Percentiles rank a stretch among this genome's conserved stretches.
These are phyloP conservation scores for Ogataea allantospora DNA, from an alignment of 805 yeast genomes.

Conservation along the genomic window DNA sequence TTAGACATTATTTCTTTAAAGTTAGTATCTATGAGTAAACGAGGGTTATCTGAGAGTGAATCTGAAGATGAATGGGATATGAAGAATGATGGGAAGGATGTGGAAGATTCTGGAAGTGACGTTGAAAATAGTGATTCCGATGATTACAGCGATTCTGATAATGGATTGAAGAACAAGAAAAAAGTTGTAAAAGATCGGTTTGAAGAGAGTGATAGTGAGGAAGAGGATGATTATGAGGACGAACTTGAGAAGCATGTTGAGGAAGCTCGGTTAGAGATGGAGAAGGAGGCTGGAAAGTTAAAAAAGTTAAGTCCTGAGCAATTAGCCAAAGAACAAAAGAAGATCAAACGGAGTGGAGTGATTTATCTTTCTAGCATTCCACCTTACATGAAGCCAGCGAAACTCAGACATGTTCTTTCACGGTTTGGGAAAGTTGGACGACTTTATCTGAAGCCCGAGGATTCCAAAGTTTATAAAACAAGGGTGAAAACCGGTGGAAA, in stretches of 20 bases:
- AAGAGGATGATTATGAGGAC: constrained; percentile 13
- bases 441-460: constrained; percentile 84
- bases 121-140: constrained; percentile 1
- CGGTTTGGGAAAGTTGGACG: constrained; percentile 89
- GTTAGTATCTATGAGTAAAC: constrained; percentile 4
- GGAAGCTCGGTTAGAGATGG: constrained; percentile 15
- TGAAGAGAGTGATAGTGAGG: constrained; percentile 13
- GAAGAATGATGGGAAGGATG: not conserved
- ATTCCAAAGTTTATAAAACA: constrained; percentile 55
- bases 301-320: constrained; percentile 57
- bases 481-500: constrained; percentile 89
- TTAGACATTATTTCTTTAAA: constrained; percentile 1
- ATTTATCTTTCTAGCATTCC: constrained; percentile 90
- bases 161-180: constrained; percentile 5
- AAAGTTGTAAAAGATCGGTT: constrained; percentile 11
- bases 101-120: not conserved
- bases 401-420: constrained; percentile 74
- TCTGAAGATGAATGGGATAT: constrained; percentile 5
- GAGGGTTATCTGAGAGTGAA: constrained; percentile 14
- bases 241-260: constrained; percentile 25
- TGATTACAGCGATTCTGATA: constrained; percentile 12
- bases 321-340: constrained; percentile 52
- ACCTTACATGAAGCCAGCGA: constrained; percentile 95
- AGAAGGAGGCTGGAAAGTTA: constrained; percentile 41
- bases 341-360: constrained; percentile 76